Percentiles rank a stretch among this genome's conserved stretches.
Evolutionary conservation across 495 filamentous ascomycete genomes (phyloP).

Genomic region (Penicillium diatomitis): DNA sequence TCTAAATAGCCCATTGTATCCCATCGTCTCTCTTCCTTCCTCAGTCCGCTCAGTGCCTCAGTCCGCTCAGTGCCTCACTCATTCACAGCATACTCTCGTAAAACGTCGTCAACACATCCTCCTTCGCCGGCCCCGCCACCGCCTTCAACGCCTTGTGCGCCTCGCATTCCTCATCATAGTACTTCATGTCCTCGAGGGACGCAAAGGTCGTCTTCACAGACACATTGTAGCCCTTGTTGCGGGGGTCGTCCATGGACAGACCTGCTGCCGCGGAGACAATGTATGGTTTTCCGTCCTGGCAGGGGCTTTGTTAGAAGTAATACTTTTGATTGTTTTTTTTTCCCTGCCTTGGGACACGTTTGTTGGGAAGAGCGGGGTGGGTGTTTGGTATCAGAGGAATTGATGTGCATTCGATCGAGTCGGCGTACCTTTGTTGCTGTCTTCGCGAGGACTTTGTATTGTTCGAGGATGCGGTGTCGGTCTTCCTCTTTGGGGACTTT

Average conservation of each 20-base stretch:
- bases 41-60: not conserved
- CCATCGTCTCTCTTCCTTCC: not conserved
- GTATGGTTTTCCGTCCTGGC: conserved; percentile 60
- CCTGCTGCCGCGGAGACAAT: conserved; percentile 43
- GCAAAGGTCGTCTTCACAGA: conserved; percentile 51
- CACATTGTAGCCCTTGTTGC: conserved; percentile 56
- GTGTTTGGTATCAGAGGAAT: not conserved
- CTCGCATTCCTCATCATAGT: conserved; percentile 55
- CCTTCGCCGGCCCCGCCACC: conserved; percentile 23
- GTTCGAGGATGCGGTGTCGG: conserved; percentile 33
- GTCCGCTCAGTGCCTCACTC: not conserved
- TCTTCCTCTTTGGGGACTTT: conserved; percentile 44
- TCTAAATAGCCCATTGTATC: no score
- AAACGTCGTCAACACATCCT: conserved; percentile 41
- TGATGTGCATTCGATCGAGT: not conserved
- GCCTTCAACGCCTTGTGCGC: conserved; percentile 55
- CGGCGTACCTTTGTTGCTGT: conserved; percentile 40
- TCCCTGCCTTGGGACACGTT: no score
- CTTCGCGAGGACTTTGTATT: conserved; percentile 42
- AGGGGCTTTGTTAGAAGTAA: no score
- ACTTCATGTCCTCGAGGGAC: conserved; percentile 58
- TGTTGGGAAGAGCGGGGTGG: not conserved
- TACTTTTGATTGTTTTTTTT: no score
- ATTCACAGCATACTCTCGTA: conserved; percentile 36
- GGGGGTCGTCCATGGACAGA: conserved; percentile 39